These are phyloP conservation scores for Ochromonadaceae sp. DNA, from an alignment of 352 stramenopile genomes.

Conservation along the genomic window DNA sequence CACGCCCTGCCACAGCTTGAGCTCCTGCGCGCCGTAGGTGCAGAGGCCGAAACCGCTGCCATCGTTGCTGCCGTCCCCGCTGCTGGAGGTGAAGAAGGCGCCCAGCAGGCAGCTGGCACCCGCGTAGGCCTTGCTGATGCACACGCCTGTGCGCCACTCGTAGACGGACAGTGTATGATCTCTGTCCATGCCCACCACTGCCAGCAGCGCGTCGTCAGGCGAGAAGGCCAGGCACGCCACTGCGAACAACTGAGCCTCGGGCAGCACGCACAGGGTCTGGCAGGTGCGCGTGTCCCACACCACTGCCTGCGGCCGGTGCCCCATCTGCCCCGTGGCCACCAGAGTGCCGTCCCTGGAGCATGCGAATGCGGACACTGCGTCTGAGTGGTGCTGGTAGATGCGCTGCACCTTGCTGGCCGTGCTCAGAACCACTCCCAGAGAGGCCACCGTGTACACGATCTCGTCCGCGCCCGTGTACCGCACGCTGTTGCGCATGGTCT, in stretches of 20 bases:
- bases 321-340: constrained; percentile 58
- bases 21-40: neutral
- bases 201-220: constrained; percentile 13
- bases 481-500: neutral
- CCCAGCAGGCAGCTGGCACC: neutral
- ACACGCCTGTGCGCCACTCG: constrained; percentile 26
- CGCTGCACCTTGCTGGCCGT: constrained; percentile 15
- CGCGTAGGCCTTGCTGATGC: neutral
- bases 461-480: neutral
- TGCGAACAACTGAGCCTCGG: constrained; percentile 27
- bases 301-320: constrained; percentile 27
- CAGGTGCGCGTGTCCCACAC: constrained; percentile 20
- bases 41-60: neutral
- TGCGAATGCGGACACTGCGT: constrained; percentile 53
- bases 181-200: constrained; percentile 32
- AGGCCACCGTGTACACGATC: constrained; percentile 39
- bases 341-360: constrained; percentile 43
- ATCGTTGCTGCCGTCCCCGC: no score
- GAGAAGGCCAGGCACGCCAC: constrained; percentile 27
- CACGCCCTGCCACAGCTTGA: neutral
- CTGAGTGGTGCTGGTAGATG: constrained; percentile 39
- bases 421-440: constrained; percentile 44
- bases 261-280: constrained; percentile 7
- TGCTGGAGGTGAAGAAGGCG: neutral
- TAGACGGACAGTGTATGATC: constrained; percentile 34